These are phyloP conservation scores for Firmiana major DNA, from an alignment of 345 rosid species.

Conservation along the genomic window DNA sequence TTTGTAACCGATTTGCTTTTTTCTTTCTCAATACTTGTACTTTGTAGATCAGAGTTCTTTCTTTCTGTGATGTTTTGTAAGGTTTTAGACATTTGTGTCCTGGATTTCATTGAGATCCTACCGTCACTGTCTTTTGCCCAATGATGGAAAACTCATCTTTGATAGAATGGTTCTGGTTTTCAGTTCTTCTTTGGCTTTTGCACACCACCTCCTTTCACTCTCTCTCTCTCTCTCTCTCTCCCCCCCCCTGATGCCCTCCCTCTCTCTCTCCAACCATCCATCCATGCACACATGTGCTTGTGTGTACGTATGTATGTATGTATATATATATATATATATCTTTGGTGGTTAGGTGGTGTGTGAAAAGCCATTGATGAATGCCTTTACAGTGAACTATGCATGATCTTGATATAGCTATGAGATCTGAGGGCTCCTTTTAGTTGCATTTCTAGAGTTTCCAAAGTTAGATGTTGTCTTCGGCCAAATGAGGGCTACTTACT, in stretches of 20 bases:
- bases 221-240: conserved; percentile 17
- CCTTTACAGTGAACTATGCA: neutral
- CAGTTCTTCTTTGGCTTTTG: conserved; percentile 13
- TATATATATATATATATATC: neutral
- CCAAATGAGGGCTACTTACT: neutral
- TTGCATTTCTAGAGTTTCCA: neutral
- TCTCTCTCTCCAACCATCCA: neutral
- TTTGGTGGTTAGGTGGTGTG: conserved; percentile 9
- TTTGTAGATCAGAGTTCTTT: neutral
- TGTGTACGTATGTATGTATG: neutral
- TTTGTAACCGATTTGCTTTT: neutral
- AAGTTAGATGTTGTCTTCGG: neutral
- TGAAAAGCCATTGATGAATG: conserved; percentile 14
- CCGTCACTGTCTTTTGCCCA: conserved; percentile 5
- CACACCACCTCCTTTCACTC: neutral
- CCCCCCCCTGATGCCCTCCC: neutral
- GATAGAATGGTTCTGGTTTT: conserved; percentile 11
- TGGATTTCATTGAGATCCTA: neutral
- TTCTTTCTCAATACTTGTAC: neutral
- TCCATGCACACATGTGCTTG: neutral
- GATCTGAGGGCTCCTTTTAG: conserved; percentile 13
- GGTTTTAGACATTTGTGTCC: neutral
- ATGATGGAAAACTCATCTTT: conserved; percentile 19
- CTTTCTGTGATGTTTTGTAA: neutral
- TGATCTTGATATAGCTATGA: neutral